Percentiles rank a stretch among this genome's conserved stretches.
Conservation (phyloP, 306 rosid species). For the Mucuna pruriens region DNA sequence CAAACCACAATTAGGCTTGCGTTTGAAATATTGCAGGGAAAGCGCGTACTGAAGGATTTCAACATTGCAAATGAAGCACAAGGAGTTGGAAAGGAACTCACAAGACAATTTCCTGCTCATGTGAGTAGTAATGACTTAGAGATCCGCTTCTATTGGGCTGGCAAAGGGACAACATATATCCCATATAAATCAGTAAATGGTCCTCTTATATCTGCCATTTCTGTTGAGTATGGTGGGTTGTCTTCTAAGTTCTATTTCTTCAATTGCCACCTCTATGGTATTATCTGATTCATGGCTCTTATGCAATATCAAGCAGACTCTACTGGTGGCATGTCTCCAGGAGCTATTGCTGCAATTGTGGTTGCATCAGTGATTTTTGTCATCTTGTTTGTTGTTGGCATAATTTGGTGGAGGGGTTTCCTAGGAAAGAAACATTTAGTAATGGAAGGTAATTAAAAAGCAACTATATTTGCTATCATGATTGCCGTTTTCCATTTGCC, state of each 20-base stretch:
- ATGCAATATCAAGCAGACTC: not conserved
- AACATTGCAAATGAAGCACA: slow-evolving; percentile 54
- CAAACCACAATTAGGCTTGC: not conserved
- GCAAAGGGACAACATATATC: slow-evolving; percentile 59
- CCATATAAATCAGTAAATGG: slow-evolving; percentile 59
- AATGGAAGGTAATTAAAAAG: slow-evolving; percentile 32
- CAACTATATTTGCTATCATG: not conserved
- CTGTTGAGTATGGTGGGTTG: slow-evolving; percentile 45
- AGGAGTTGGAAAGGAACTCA: slow-evolving; percentile 28
- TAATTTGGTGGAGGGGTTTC: slow-evolving; percentile 38
- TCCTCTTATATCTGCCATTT: slow-evolving; percentile 71
- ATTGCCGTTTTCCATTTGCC: not conserved
- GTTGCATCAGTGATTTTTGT: slow-evolving; percentile 31
- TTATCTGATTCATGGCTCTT: not conserved
- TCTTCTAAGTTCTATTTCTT: not conserved
- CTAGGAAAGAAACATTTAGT: slow-evolving; percentile 13
- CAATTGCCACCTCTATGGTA: not conserved
- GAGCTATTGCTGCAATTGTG: slow-evolving; percentile 42
- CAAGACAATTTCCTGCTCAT: not conserved
- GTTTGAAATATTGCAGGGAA: slow-evolving; percentile 44
- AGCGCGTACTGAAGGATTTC: slow-evolving; percentile 43
- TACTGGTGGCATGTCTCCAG: not conserved
- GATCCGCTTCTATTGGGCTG: slow-evolving; percentile 64
- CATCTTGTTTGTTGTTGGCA: not conserved
- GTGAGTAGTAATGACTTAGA: slow-evolving; percentile 46